phyloP scores from a whole-genome alignment of 306 rosid genomes.

The Acacia acuminata region DNA sequence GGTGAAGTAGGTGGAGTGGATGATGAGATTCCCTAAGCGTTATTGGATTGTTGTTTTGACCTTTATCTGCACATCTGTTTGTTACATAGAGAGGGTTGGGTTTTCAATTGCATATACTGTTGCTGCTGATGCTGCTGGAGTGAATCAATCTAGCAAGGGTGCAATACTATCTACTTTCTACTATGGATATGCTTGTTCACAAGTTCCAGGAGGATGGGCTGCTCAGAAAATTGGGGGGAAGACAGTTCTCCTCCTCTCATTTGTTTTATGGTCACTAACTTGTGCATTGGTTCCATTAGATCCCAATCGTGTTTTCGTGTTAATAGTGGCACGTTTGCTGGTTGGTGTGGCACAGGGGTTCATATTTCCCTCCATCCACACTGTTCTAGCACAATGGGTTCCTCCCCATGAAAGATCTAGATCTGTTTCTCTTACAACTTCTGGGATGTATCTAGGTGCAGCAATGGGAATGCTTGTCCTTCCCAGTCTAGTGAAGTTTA shows the following conservation, averaged over 20 bases:
- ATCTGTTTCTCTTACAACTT: constrained; percentile 90
- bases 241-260: constrained; percentile 79
- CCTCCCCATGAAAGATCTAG: constrained; percentile 96
- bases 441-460: constrained; percentile 96
- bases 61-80: constrained; percentile 85
- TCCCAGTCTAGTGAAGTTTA: constrained; percentile 74
- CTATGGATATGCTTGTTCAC: constrained; percentile 95
- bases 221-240: constrained; percentile 93
- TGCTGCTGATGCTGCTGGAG: constrained; percentile 79
- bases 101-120: constrained; percentile 90
- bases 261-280: constrained; percentile 80
- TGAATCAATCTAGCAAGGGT: constrained; percentile 86
- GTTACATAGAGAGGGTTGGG: constrained; percentile 89
- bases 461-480: constrained; percentile 85
- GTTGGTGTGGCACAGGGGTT: constrained; percentile 96
- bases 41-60: constrained; percentile 82
- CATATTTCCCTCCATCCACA: constrained; percentile 93
- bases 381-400: constrained; percentile 98
- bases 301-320: constrained; percentile 56
- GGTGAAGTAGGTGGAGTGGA: constrained; percentile 15
- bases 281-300: constrained; percentile 85
- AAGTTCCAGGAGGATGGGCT: constrained; percentile 96
- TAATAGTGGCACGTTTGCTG: constrained; percentile 84
- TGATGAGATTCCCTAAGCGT: constrained; percentile 61
- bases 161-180: constrained; percentile 82